Evolutionary conservation across 2,329 filamentous ascomycete species (phyloP), one percentile per base, ranked within the genome.

Genomic region (Colletotrichum ledebouriae): DNA sequence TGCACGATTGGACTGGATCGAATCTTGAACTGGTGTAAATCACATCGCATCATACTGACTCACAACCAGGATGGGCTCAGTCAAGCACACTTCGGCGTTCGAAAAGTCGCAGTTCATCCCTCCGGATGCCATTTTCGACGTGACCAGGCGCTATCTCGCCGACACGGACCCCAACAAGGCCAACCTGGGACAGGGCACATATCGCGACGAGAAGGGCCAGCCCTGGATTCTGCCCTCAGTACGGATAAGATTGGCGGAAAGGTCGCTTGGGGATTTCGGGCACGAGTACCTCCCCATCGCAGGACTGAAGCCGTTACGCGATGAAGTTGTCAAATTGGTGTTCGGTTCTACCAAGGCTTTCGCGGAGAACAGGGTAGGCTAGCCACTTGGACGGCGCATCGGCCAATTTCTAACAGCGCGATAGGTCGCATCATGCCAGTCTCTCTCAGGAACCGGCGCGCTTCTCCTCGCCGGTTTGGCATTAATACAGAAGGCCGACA

Each of bases 381-480:
- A 5, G 10, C 13, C 17, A 11, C 22, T 73, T 96, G 20, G 0
- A 34, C 22, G 17, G 1, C 13, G 7, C 13, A 33, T 15, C 15
- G 3, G 5, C 2, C 4, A 12, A 17, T n/a, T 4, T 17, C 49
- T 53, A 1, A 53, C 10, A 2, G 17, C 15, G 25, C 12, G 17
- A 34, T 13, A 77, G 77, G 72, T 80, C n/a, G 77, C 78, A 0
- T 75, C 76, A 0, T 78, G 76, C 20, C 81, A 83, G 34, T 75
- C 79, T 0, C 70, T 83, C 6, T 82, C 81, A 0, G 81, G 81
- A 2, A 82, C 81, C 1, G 81, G 81, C 12, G 78, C 81, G 4
- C 74, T 80, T 5, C 72, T 78, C 1, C 73, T 82, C 1, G 78
- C 76, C 0, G 80, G 76, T 1, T 72, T 78, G 11, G 71, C 76